Base-by-base conservation (phyloP, 208 protist genomes). In the Lotmaria passim region DNA sequence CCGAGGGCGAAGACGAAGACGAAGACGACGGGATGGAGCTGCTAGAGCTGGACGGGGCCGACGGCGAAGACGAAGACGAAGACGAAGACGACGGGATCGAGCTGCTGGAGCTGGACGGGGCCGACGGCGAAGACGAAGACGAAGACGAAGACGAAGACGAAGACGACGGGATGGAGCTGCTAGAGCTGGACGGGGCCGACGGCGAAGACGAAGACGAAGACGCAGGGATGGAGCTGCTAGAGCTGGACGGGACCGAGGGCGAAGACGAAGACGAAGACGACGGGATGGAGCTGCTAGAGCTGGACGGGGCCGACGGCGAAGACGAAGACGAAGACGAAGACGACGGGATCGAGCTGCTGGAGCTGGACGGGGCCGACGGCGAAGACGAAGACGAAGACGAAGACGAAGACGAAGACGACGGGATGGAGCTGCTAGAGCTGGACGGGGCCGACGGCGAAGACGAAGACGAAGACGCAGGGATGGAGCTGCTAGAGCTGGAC, bases 131-230 rank as follows among this genome's bases (percentile, higher is more conserved):
- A 2, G 4, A 3, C 24, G 39, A 53, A 14, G 59, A 65, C 24
- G 59, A 65, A 7, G 44, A 53, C 26, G 58, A 38, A 3, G 44
- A 51, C 57, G n/a, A 50, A 7, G 44, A 50, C 44, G 44, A 14
- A 34, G 14, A 30, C 0, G 33, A 2, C 41, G 24, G 17, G 11
- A 23, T 4, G 7, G 38, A 60, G 47, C 34, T 56, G 34, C 38
- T 47, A 0, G 33, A 34, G 50, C 24, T 38, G 23, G 57, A 30
- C 14, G 57, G 3, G 2, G 15, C 1, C 23, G 52, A 55, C 21
- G 50, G 36, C 15, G 38, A 61, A 12, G 53, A 70, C 12, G 53
- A 62, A 2, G 43, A 60, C 17, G 63, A 48, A 7, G 60, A n/a
- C n/a, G n/a, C n/a, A n/a, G n/a, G 38, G 19, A 4, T 56, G 19